Conservation (phyloP, 768 basidiomycete species). For the Hortiboletus flavorubellus region DNA sequence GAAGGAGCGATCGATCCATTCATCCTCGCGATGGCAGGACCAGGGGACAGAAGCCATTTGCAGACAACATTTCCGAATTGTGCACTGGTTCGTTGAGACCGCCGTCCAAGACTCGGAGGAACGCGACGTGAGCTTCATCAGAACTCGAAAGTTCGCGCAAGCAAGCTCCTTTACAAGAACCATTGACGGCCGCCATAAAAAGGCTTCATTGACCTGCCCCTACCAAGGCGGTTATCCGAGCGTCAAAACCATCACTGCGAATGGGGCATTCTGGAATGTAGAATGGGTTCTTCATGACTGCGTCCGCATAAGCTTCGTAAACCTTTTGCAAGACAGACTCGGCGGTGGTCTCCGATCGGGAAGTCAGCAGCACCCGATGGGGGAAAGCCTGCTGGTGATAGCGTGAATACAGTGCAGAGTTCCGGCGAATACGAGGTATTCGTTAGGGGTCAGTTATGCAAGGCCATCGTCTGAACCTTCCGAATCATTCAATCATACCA, state of each 20-base stretch:
- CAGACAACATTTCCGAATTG: not conserved
- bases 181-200: not conserved
- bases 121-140: not conserved
- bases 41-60: not conserved
- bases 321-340: slow-evolving; percentile 75
- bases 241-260: slow-evolving; percentile 85
- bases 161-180: not conserved
- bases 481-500: not conserved
- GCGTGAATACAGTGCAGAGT: slow-evolving; percentile 98
- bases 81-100: not conserved
- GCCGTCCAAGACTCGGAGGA: not conserved
- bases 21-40: not conserved
- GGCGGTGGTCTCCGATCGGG: slow-evolving; percentile 67
- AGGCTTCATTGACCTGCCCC: slow-evolving; percentile 35
- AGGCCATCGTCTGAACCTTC: slow-evolving; percentile 67
- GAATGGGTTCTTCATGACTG: slow-evolving; percentile 99
- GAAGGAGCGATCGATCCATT: too few relatives aligned
- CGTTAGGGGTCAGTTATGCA: slow-evolving; percentile 85
- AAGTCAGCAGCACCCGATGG: slow-evolving; percentile 82
- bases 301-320: slow-evolving; percentile 92
- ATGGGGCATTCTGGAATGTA: slow-evolving; percentile 99
- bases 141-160: not conserved
- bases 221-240: slow-evolving; percentile 58
- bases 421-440: slow-evolving; percentile 95
- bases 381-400: slow-evolving; percentile 91